A percentile compares a stretch with the other conserved stretches of the same genome.
Conservation (phyloP, 441 rosid species). For the Pelargonium citronellum region DNA sequence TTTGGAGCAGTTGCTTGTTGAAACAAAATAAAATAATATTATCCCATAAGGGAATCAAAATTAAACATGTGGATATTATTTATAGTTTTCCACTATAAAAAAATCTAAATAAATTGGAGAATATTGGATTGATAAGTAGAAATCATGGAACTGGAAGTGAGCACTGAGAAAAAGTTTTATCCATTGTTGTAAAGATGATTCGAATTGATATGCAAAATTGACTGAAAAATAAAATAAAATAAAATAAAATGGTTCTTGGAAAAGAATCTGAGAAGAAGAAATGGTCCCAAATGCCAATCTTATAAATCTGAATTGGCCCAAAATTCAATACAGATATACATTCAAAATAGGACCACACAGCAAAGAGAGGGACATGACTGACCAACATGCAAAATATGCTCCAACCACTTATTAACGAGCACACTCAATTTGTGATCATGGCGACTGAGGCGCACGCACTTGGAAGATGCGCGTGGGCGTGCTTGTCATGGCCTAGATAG, state of each 20-base stretch:
- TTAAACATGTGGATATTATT: too few species aligned
- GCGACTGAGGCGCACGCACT: background rate
- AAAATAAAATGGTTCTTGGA: background rate
- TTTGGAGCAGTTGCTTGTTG: too few species aligned
- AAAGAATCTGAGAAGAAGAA: background rate
- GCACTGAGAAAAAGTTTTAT: background rate
- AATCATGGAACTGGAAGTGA: background rate
- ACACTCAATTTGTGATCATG: background rate
- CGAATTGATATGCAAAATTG: background rate
- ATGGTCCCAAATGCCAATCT: conserved; percentile 8
- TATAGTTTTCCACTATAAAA: too few species aligned
- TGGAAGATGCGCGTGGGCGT: background rate
- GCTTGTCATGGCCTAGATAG: too few species aligned
- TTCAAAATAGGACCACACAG: conserved; percentile 3
- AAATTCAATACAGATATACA: background rate
- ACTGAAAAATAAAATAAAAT: background rate
- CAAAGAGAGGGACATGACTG: background rate
- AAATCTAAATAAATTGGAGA: too few species aligned
- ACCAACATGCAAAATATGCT: conserved; percentile 5
- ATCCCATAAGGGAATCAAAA: too few species aligned
- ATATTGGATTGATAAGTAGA: background rate
- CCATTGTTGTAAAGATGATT: background rate
- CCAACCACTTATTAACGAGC: background rate
- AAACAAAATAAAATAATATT: too few species aligned
- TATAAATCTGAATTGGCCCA: background rate